Conservation (phyloP, 495 filamentous ascomycete species). For the Penicillium longicatenatum region DNA sequence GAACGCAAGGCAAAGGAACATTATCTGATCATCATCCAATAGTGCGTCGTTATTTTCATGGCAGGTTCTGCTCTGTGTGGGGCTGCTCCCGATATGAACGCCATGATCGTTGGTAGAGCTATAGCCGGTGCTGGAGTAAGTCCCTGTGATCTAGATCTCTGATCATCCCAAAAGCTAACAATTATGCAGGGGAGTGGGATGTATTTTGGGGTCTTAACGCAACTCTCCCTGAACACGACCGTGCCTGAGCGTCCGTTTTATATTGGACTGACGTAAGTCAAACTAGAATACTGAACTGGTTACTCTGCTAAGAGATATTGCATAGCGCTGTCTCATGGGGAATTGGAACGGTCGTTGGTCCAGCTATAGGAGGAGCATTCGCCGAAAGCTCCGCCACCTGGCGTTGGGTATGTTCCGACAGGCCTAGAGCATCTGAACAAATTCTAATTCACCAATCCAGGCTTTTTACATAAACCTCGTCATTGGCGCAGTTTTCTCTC, state of each 20-base stretch:
- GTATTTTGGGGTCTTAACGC: constrained; percentile 51
- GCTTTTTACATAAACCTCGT: constrained; percentile 13
- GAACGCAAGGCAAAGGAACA: background rate
- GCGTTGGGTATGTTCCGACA: constrained; percentile 3
- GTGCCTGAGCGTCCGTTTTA: constrained; percentile 49
- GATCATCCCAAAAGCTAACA: background rate
- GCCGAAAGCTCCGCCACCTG: constrained; percentile 1
- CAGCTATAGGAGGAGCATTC: constrained; percentile 12
- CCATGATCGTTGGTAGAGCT: constrained; percentile 51
- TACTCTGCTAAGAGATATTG: background rate
- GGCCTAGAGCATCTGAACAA: too few relatives aligned
- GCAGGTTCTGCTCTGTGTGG: constrained; percentile 52
- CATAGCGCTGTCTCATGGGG: constrained; percentile 37
- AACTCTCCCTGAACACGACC: constrained; percentile 45
- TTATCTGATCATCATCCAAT: background rate
- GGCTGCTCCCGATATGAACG: constrained; percentile 48
- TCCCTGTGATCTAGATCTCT: background rate
- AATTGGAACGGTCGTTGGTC: constrained; percentile 38
- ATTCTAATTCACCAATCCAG: background rate
- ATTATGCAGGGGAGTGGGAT: constrained; percentile 40
- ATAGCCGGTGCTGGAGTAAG: constrained; percentile 35
- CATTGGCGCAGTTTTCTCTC: background rate
- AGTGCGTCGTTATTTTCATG: constrained; percentile 46
- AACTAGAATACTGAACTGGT: background rate
- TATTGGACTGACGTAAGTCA: constrained; percentile 34